A percentile compares a stretch with the other conserved stretches of the same genome.
Evolutionary conservation across 441 rosid genomes (phyloP).

Genomic region (Melastoma candidum): DNA sequence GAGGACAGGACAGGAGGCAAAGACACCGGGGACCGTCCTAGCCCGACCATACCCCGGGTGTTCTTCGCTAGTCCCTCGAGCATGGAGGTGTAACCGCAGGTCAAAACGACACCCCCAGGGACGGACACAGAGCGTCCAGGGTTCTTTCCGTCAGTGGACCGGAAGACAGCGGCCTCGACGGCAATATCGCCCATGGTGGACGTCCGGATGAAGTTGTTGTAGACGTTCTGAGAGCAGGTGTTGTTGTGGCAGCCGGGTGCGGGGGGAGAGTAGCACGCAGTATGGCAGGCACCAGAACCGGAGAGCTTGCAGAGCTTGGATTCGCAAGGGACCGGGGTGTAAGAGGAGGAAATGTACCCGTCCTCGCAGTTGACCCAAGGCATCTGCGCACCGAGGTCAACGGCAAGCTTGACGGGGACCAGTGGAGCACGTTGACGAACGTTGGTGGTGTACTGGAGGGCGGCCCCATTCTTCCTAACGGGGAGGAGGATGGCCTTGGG

Average conservation of each 20-base stretch:
- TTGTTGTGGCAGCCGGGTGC: conserved; percentile 20
- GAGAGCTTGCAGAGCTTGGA: conserved; percentile 13
- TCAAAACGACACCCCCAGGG: conserved; percentile 13
- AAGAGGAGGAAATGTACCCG: conserved; percentile 15
- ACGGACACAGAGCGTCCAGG: conserved; percentile 15
- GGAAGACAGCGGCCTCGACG: conserved; percentile 18
- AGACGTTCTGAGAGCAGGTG: conserved; percentile 14
- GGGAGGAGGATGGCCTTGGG: conserved; percentile 19
- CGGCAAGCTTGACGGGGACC: conserved; percentile 17
- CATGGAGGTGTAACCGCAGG: conserved; percentile 11
- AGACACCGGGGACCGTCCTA: conserved; percentile 27
- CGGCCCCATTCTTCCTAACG: conserved; percentile 11
- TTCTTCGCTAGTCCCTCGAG: conserved; percentile 19
- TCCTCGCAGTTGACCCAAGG: conserved; percentile 19
- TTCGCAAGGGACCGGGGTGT: conserved; percentile 12
- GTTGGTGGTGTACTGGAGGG: conserved; percentile 14
- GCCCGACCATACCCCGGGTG: conserved; percentile 29
- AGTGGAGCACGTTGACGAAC: conserved; percentile 20
- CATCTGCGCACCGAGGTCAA: conserved; percentile 14
- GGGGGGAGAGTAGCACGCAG: conserved; percentile 2
- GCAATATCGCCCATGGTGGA: conserved; percentile 14
- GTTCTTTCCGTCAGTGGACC: conserved; percentile 27
- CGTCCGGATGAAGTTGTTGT: conserved; percentile 11
- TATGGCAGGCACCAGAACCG: conserved; percentile 5
- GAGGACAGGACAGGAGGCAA: conserved; percentile 29